Evolutionary conservation across 306 rosid genomes (phyloP), one percentile per base, ranked within the genome.

Genomic region (Coriaria nepalensis): DNA sequence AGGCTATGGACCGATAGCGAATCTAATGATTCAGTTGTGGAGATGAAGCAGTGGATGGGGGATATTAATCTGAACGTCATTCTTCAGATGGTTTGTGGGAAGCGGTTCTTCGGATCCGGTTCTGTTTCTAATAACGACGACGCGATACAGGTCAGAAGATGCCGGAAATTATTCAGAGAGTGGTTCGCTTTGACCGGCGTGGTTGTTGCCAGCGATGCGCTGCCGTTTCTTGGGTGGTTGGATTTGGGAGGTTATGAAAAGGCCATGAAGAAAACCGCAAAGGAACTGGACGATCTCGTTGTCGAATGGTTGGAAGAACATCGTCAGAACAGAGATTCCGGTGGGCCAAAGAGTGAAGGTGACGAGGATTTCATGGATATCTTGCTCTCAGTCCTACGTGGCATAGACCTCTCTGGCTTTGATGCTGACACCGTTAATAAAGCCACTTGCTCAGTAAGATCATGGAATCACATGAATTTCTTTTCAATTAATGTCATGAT

Each of bases 331-430:
- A 61, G 63, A 53, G 55, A 14, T 12, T 33, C 35, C 33, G 10
- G 38, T 0, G 61, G 43, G 1, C 7, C 9, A 4, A 29, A 45
- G 35, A 45, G 6, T 9, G 32, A 11, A 10, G 49, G 40, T 6
- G 59, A 69, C 12, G 46, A 38, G n/a, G 76, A 74, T 20, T 74
- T 74, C 62, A 74, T 69, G 67, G 76, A 58, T 42, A 70, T 69
- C 7, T 56, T 69, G 76, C 67, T 69, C 2, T 57, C 65, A 4
- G 12, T 44, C 33, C 44, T 67, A 4, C 61, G 48, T 8, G 54
- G 34, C 9, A 8, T 61, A 4, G 3, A 46, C 6, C 49, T 59
- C 11, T 51, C 36, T 13, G 62, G 51, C 6, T 63, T 53, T 43
- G 71, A 73, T 51, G 44, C 61, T 0, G 74, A 73, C 42, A 59